Evolutionary conservation across 768 basidiomycete genomes (phyloP).

Genomic region (Lactarius evosmus): DNA sequence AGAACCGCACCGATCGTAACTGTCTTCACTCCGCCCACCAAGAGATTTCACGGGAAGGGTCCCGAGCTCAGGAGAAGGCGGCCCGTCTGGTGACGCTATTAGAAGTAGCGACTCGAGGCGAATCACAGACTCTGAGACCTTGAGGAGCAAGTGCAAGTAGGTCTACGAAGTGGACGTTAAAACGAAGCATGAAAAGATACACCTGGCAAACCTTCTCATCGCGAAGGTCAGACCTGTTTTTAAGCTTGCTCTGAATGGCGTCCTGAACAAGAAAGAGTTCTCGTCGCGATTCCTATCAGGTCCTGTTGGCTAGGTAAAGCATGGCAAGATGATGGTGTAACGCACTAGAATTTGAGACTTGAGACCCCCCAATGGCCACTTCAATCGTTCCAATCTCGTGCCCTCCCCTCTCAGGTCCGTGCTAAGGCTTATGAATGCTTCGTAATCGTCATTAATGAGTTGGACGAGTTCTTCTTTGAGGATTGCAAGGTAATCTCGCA

Average conservation of each 20-base stretch:
- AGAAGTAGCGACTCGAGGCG: conserved; percentile 84
- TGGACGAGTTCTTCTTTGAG: conserved; percentile 93
- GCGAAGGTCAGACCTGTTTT: conserved; percentile 67
- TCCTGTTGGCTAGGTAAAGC: neutral
- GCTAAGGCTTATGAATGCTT: conserved; percentile 94
- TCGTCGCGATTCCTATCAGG: conserved; percentile 52
- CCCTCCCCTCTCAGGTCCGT: conserved; percentile 90
- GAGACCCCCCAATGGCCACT: conserved; percentile 61
- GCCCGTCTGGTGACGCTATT: conserved; percentile 53
- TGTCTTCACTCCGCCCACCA: conserved; percentile 36
- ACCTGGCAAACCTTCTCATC: conserved; percentile 70
- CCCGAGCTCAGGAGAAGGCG: conserved; percentile 37
- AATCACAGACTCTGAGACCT: conserved; percentile 87
- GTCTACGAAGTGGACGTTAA: conserved; percentile 45
- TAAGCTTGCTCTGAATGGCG: conserved; percentile 74
- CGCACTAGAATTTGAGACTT: conserved; percentile 67
- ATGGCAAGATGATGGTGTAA: conserved; percentile 22
- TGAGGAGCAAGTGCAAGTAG: conserved; percentile 80
- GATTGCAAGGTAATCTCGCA: conserved; percentile 77
- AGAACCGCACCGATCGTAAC: conserved; percentile 46
- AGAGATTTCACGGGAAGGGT: conserved; percentile 35
- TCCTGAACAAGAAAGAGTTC: conserved; percentile 66
- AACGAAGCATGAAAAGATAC: conserved; percentile 14
- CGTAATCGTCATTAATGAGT: conserved; percentile 97
- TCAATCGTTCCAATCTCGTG: conserved; percentile 61